Percentiles rank a stretch among this genome's conserved stretches.
Conservation (phyloP, 352 stramenopile species). For the Pythium monospermum region DNA sequence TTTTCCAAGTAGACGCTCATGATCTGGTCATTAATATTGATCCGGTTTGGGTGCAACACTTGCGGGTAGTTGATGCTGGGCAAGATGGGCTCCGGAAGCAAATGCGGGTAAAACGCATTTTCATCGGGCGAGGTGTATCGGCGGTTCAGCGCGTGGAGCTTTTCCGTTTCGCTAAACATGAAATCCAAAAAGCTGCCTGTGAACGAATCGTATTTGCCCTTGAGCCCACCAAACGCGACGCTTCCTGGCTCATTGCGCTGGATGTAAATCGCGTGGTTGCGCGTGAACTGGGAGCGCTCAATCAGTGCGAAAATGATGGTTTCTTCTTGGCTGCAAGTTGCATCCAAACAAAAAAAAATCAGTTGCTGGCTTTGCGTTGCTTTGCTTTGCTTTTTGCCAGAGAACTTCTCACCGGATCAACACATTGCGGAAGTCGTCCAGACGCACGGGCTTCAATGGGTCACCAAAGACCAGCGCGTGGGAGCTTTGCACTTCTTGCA, state of each 20-base stretch:
- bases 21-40: constrained; percentile 98
- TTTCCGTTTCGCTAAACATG: constrained; percentile 97
- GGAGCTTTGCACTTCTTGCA: constrained; percentile 39
- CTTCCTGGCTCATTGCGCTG: constrained; percentile 77
- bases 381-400: too few relatives aligned
- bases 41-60: constrained; percentile 90
- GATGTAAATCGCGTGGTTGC: constrained; percentile 94
- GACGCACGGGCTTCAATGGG: constrained; percentile 63
- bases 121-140: constrained; percentile 99
- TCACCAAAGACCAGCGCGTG: constrained; percentile 64
- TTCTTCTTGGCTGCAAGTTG: constrained; percentile 87
- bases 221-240: constrained; percentile 68
- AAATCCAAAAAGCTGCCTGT: constrained; percentile 91
- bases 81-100: constrained; percentile 90
- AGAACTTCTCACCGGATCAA: constrained; percentile 79
- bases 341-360: too few relatives aligned
- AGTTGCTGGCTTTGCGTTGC: too few relatives aligned
- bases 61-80: constrained; percentile 90
- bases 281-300: constrained; percentile 95
- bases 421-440: constrained; percentile 86
- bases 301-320: constrained; percentile 99
- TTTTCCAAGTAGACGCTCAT: constrained; percentile 95
- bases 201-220: constrained; percentile 84
- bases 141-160: constrained; percentile 89
- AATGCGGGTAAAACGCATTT: constrained; percentile 96